phyloP scores from a whole-genome alignment of 495 filamentous ascomycete species.

The Aspergillus homomorphus region DNA sequence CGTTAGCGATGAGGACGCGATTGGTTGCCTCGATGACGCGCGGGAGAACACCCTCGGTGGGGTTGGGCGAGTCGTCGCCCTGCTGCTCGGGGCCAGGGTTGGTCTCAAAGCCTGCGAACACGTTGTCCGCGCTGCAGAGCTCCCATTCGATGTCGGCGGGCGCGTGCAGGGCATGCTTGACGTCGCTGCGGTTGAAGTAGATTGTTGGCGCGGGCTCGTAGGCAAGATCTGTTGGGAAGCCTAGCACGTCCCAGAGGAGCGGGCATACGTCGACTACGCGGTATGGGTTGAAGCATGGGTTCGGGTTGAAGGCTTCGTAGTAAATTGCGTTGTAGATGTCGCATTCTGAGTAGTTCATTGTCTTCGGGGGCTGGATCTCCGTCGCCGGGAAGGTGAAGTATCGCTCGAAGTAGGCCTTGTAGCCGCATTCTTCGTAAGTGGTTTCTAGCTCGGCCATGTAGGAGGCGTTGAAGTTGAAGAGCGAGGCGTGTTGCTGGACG shows the following conservation, averaged over 20 bases:
- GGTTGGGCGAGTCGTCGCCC: conserved; percentile 47
- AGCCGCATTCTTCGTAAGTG: conserved; percentile 59
- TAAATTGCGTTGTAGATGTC: conserved; percentile 55
- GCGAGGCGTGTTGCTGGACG: conserved; percentile 55
- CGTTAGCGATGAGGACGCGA: conserved; percentile 66
- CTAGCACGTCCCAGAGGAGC: conserved; percentile 66
- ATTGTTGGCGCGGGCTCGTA: conserved; percentile 52
- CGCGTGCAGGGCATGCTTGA: conserved; percentile 72
- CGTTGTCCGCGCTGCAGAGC: conserved; percentile 59
- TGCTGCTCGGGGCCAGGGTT: conserved; percentile 18
- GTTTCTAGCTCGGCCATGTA: conserved; percentile 57
- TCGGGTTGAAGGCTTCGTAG: conserved; percentile 53
- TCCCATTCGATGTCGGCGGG: conserved; percentile 58
- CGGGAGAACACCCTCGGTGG: conserved; percentile 53
- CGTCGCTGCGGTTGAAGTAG: conserved; percentile 77
- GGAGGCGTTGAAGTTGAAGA: conserved; percentile 66
- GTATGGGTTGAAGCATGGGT: conserved; percentile 81
- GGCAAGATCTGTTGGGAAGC: conserved; percentile 70
- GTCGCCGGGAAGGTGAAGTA: conserved; percentile 70
- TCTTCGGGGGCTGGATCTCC: conserved; percentile 47
- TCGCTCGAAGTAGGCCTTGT: conserved; percentile 56
- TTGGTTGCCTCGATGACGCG: conserved; percentile 69
- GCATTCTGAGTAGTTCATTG: conserved; percentile 43
- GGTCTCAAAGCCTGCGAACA: conserved; percentile 51
- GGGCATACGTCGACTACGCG: conserved; percentile 73